Percentiles rank a stretch among this genome's conserved stretches.
phyloP scores from a whole-genome alignment of 2,329 filamentous ascomycete species.

The Fusarium palustre region DNA sequence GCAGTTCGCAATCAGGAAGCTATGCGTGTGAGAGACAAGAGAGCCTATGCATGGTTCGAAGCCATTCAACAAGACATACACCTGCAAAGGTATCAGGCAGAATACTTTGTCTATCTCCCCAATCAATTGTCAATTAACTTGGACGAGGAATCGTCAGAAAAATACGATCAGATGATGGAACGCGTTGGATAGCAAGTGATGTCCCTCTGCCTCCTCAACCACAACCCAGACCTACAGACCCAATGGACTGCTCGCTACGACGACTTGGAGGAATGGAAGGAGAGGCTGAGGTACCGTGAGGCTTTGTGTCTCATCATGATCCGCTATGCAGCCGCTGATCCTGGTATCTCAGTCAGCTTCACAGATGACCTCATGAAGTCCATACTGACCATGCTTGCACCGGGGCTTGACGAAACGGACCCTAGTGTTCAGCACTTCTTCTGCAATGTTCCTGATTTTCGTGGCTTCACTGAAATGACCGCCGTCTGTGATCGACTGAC shows the following conservation, averaged over 20 bases:
- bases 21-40: not conserved
- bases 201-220: not conserved
- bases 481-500: not conserved
- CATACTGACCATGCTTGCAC: constrained; percentile 23
- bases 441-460: not conserved
- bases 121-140: constrained; percentile 13
- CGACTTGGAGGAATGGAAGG: not conserved
- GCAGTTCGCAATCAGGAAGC: constrained; percentile 21
- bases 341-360: constrained; percentile 23
- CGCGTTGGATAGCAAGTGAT: not conserved
- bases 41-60: not conserved
- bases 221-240: not conserved
- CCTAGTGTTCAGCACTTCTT: not conserved
- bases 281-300: not conserved
- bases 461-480: not conserved
- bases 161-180: not conserved
- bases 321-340: constrained; percentile 16
- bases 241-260: not conserved
- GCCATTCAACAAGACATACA: not conserved
- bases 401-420: not conserved
- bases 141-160: not conserved
- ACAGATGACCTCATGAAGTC: constrained; percentile 15
- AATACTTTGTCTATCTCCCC: constrained; percentile 4
- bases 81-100: not conserved
- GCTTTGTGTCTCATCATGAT: not conserved